Conservation (phyloP, 495 filamentous ascomycete species). For the Penicillium pancosmium region DNA sequence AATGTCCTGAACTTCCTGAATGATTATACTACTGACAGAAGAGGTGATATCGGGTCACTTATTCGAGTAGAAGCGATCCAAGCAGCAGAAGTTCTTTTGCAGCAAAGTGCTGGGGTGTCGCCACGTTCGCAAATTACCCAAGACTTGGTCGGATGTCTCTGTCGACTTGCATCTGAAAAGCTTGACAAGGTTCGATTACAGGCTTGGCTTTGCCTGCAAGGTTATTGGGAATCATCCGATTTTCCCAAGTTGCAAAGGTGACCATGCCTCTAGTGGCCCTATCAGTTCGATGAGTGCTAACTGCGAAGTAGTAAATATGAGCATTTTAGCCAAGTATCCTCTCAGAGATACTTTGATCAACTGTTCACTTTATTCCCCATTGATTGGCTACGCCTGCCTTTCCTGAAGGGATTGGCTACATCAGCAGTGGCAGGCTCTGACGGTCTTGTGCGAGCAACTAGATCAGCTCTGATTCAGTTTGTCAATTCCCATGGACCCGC, state of each 20-base stretch:
- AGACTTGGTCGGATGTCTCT: slow-evolving; percentile 48
- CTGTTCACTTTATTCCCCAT: slow-evolving; percentile 40
- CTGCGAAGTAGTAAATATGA: slow-evolving; percentile 39
- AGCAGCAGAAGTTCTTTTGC: slow-evolving; percentile 49
- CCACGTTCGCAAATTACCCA: slow-evolving; percentile 26
- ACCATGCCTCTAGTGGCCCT: not conserved
- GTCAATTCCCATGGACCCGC: slow-evolving; percentile 41
- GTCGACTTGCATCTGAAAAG: slow-evolving; percentile 80
- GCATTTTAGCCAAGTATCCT: slow-evolving; percentile 50
- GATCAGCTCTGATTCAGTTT: slow-evolving; percentile 64
- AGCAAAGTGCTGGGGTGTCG: slow-evolving; percentile 17
- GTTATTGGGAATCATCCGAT: slow-evolving; percentile 40
- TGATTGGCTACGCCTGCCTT: slow-evolving; percentile 42
- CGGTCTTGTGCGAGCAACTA: slow-evolving; percentile 71
- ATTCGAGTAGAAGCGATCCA: slow-evolving; percentile 77
- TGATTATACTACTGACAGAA: slow-evolving; percentile 84
- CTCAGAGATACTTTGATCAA: slow-evolving; percentile 46
- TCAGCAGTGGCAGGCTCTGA: slow-evolving; percentile 86
- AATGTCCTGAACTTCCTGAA: slow-evolving; percentile 61
- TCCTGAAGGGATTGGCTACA: slow-evolving; percentile 77
- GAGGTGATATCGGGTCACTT: slow-evolving; percentile 87
- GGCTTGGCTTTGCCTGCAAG: slow-evolving; percentile 57
- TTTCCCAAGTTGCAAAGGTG: slow-evolving; percentile 42
- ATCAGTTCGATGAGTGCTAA: slow-evolving; percentile 21
- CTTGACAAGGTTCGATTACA: slow-evolving; percentile 80